Base-by-base conservation (phyloP, 2,329 filamentous ascomycete genomes). In the Aureobasidium musti region DNA sequence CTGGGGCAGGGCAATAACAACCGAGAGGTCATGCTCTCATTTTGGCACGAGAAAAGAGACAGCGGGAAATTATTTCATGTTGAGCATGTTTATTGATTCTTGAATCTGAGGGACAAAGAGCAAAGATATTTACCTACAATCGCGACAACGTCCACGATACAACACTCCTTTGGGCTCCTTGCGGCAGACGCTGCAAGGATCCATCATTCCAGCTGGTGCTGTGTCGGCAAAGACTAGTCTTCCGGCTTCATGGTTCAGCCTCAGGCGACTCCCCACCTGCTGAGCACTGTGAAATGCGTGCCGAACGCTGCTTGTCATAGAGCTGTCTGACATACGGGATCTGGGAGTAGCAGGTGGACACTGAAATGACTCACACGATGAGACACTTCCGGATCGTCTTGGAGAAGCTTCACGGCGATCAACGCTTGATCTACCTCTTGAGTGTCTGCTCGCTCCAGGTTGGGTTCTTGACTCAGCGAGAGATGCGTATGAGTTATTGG, bases 121-220 rank as follows among this genome's bases (percentile, higher is more conserved):
- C 4, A 17, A 8, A 7, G 5, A 26, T 2, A 21, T 45, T 33
- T 33, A 43, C 43, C 49, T 64, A 65, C 61, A 65, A 0, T 56
- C 49, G 5, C 41, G 52, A 14, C 61, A 65, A 5, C 37, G 28
- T 2, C 61, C 61, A n/a, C 49, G 35, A 37, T 37, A 37, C n/a
- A 65, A n/a, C 2, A 47, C 21, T 6, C 61, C 61, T 23, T 4
- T 56, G 1, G 50, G 50, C 13, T 65, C 61, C 26, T 37, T 47
- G 2, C 21, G 35, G 17, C 61, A 65, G 8, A 47, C 50, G 10
- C 41, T 47, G 28, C 61, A 65, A 33, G 61, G 37, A 8, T 65
- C 61, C 61, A 65, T 65, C 61, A 56, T 65, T 4, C 61, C 61
- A 11, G 49, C 23, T 17, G 61, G 61, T n/a, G 61, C 61, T 19